phyloP scores from a whole-genome alignment of 495 filamentous ascomycete genomes.

The Aspergillus taichungensis region DNA sequence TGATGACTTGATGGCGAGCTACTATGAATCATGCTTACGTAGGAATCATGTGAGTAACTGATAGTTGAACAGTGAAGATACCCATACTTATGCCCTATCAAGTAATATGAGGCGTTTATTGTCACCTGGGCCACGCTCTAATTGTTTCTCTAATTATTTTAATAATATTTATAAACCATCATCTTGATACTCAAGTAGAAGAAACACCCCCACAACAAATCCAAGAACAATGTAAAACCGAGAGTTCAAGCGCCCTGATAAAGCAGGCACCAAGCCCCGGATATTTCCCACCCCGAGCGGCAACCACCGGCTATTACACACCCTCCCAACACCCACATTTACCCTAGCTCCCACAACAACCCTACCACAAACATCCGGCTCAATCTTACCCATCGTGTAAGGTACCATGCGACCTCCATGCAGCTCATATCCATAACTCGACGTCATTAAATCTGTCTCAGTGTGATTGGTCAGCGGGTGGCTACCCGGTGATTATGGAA shows the following conservation, averaged over 20 bases:
- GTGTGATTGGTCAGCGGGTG: constrained; percentile 15
- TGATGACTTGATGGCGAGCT: too few species aligned
- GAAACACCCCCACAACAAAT: background rate
- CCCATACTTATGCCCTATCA: too few species aligned
- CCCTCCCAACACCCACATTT: background rate
- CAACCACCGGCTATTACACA: constrained; percentile 14
- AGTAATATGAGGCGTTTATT: too few species aligned
- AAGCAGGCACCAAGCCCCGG: background rate
- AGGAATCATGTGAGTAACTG: too few species aligned
- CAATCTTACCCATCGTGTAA: background rate
- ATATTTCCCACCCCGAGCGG: constrained; percentile 8
- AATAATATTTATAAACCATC: too few species aligned
- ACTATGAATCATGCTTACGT: too few species aligned
- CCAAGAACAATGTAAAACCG: background rate
- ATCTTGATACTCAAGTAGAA: background rate
- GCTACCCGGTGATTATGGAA: constrained; percentile 23
- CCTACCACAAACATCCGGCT: constrained; percentile 3
- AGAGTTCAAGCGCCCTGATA: background rate
- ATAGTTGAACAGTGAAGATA: too few species aligned
- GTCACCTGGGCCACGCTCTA: too few species aligned
- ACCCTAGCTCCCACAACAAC: constrained; percentile 6
- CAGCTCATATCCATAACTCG: too few species aligned
- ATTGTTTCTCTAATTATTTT: too few species aligned
- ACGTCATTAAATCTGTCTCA: background rate
- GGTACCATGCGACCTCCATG: too few species aligned